Evolutionary conservation across 352 stramenopile genomes (phyloP), one percentile per base, ranked within the genome.

Genomic region (Phytophthora kernoviae): DNA sequence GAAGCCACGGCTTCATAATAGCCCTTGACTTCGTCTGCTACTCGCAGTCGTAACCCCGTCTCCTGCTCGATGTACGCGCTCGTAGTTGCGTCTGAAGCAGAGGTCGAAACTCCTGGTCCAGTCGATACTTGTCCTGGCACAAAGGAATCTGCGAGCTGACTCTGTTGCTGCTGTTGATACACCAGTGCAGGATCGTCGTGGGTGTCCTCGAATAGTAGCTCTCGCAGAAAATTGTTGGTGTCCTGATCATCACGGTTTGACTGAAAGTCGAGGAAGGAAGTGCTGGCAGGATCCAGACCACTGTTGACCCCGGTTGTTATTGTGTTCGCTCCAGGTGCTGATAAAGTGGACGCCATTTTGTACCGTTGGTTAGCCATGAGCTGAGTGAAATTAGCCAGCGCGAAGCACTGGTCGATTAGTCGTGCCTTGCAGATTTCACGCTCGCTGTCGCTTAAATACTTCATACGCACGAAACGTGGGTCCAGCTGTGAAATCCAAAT

Each of bases 401-500:
- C 56, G 18, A 76, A 57, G 50, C 73, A 79, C 22, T 74, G 70
- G 20, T 82, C 73, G 30, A 74, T 70, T 17, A 82, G 54, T 1
- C 59, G 50, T 4, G 55, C 60, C 60, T 79, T 79, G 67, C 62
- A 82, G 33, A 55, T 44, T 24, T 76, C 66, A n/a, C 73, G 73
- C 49, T 83, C 74, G 10, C 62, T 47, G 20, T 83, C 70, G 37
- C 54, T 77, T 39, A 83, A 46, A 37, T 78, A 80, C 52, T 75
- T 75, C 74, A 80, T 83, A 24, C 68, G 68, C 36, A 78, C 70
- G 41, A 80, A 83, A 22, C 74, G 74, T 18, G 74, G 74, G 41
- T 83, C 74, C 10, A 83, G 42, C 47, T 80, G 70, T 14, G 74
- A 83, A 46, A 83, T 67, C 74, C 74, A 83, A 60, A 80, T 76